These are phyloP conservation scores for Epichloe gansuensis DNA, from an alignment of 2,329 filamentous ascomycete genomes.

Conservation along the genomic window DNA sequence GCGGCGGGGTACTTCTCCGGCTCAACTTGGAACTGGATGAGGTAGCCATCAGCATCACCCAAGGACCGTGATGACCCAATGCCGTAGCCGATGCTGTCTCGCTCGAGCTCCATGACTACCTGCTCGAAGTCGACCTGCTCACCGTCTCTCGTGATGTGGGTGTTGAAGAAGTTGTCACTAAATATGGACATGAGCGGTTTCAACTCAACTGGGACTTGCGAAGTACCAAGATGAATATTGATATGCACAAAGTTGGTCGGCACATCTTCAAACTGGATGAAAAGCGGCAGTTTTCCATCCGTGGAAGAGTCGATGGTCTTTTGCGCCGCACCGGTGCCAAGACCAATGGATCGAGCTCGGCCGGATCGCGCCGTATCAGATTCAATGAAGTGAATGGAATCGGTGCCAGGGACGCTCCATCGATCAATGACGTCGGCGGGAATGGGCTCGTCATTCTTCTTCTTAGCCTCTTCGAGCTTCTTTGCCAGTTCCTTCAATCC, in stretches of 20 bases:
- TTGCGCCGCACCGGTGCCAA: constrained; percentile 57
- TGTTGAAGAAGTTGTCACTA: constrained; percentile 87
- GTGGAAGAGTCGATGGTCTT: constrained; percentile 59
- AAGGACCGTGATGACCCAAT: constrained; percentile 56
- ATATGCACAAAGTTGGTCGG: constrained; percentile 86
- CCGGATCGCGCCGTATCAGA: constrained; percentile 77
- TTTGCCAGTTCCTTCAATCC: constrained; percentile 64
- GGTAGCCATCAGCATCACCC: constrained; percentile 69
- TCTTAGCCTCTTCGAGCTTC: constrained; percentile 70
- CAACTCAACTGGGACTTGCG: constrained; percentile 62
- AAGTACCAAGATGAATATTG: constrained; percentile 66
- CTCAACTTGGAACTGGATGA: constrained; percentile 75
- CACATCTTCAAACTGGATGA: constrained; percentile 95
- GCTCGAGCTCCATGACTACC: constrained; percentile 80
- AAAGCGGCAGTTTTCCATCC: constrained; percentile 53
- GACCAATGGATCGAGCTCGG: constrained; percentile 57
- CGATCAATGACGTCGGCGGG: constrained; percentile 67
- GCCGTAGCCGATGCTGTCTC: constrained; percentile 75
- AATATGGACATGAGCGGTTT: constrained; percentile 79
- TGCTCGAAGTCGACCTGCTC: constrained; percentile 76
- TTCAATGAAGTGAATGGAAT: constrained; percentile 90
- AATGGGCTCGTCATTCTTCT: constrained; percentile 78
- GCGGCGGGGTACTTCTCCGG: constrained; percentile 73
- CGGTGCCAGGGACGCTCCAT: constrained; percentile 71
- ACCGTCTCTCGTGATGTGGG: constrained; percentile 66